These are phyloP conservation scores for Antrodiella citrinella DNA, from an alignment of 768 basidiomycete species.

Conservation along the genomic window DNA sequence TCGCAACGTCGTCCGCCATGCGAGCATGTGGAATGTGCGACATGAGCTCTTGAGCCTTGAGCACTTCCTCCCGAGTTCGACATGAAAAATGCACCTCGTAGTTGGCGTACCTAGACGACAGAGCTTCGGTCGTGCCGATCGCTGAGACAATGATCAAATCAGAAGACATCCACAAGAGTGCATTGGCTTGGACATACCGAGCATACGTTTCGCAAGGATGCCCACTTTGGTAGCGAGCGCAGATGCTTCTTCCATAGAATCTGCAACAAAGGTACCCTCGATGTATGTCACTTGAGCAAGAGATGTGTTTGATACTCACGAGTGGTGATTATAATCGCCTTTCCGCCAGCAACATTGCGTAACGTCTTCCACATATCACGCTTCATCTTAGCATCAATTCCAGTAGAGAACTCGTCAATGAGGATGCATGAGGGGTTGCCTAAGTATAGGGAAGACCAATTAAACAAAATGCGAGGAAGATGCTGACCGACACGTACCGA, in stretches of 20 bases:
- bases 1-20: slow-evolving; percentile 67
- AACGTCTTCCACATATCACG: slow-evolving; percentile 77
- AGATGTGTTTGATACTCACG: slow-evolving; percentile 32
- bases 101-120: slow-evolving; percentile 58
- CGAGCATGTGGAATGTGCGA: slow-evolving; percentile 51
- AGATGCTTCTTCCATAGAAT: slow-evolving; percentile 82
- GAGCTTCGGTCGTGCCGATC: slow-evolving; percentile 54
- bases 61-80: slow-evolving; percentile 51
- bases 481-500: slow-evolving; percentile 32
- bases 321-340: slow-evolving; percentile 66
- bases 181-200: slow-evolving; percentile 35
- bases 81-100: slow-evolving; percentile 76
- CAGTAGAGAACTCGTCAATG: slow-evolving; percentile 80
- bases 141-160: slow-evolving; percentile 29
- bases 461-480: too few species aligned
- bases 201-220: slow-evolving; percentile 62
- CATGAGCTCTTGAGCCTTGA: slow-evolving; percentile 54
- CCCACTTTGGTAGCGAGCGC: slow-evolving; percentile 71
- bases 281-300: background rate
- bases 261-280: too few species aligned
- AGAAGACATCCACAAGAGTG: slow-evolving; percentile 1
- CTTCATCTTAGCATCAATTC: slow-evolving; percentile 78
- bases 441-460: too few species aligned
- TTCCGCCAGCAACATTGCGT: slow-evolving; percentile 53
- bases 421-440: slow-evolving; percentile 73